phyloP scores from a whole-genome alignment of 441 rosid genomes.

The Raphanus hybrid region DNA sequence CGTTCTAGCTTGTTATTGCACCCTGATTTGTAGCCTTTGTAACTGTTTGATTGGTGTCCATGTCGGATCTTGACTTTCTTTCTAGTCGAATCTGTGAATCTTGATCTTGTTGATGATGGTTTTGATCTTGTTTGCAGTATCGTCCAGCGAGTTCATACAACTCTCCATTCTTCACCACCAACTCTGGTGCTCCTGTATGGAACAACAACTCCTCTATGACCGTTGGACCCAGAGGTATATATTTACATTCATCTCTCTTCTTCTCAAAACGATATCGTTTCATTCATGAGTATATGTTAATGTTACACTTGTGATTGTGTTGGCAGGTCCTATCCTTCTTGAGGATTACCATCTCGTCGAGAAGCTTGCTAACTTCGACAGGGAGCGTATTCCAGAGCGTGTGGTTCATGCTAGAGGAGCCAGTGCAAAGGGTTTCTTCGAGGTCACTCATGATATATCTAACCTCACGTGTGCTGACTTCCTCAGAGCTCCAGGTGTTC shows the following conservation, averaged over 20 bases:
- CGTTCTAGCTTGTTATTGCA: neutral
- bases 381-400: slow-evolving; percentile 96
- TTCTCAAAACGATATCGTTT: too few species aligned
- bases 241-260: neutral
- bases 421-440: slow-evolving; percentile 62
- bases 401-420: slow-evolving; percentile 99
- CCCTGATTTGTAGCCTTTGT: neutral
- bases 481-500: slow-evolving; percentile 95
- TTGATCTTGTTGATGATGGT: neutral
- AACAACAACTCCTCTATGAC: slow-evolving; percentile 88
- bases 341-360: slow-evolving; percentile 96
- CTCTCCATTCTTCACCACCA: slow-evolving; percentile 83
- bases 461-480: slow-evolving; percentile 92
- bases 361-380: slow-evolving; percentile 91
- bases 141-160: slow-evolving; percentile 81
- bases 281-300: too few species aligned
- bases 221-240: slow-evolving; percentile 83
- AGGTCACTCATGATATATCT: slow-evolving; percentile 65
- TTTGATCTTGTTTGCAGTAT: slow-evolving; percentile 45
- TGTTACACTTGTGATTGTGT: neutral
- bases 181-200: slow-evolving; percentile 93
- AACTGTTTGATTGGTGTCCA: neutral
- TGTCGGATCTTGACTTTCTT: neutral
- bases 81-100: neutral
- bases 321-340: slow-evolving; percentile 84